Percentiles rank a stretch among this genome's conserved stretches.
Conservation (phyloP, 1,284 basidiomycete species). For the Apiotrichum gracile region DNA sequence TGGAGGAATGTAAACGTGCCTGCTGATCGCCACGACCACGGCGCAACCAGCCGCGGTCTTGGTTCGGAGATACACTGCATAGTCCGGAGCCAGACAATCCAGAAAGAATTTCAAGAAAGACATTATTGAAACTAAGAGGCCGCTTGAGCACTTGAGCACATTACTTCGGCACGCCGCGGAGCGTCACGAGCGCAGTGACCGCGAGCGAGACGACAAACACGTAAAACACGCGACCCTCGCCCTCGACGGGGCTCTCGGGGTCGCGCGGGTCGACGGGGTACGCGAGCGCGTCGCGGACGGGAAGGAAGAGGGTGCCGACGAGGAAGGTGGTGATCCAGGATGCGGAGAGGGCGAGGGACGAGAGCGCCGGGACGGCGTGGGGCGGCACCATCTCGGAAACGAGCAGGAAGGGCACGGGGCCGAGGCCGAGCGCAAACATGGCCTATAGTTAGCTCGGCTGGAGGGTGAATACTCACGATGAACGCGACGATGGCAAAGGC, state of each 20-base stretch:
- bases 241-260: slow-evolving; percentile 44
- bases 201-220: slow-evolving; percentile 56
- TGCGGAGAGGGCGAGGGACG: slow-evolving; percentile 73
- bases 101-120: no score
- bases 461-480: slow-evolving; percentile 55
- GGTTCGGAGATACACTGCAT: no score
- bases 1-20: no score
- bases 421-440: slow-evolving; percentile 83
- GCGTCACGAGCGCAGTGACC: slow-evolving; percentile 23
- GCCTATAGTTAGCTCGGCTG: slow-evolving; percentile 44
- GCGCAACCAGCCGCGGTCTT: no score
- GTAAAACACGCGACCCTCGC: slow-evolving; percentile 76
- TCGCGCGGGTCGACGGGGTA: slow-evolving; percentile 26
- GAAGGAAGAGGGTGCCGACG: slow-evolving; percentile 75
- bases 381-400: slow-evolving; percentile 81
- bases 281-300: slow-evolving; percentile 63
- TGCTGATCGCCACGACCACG: no score
- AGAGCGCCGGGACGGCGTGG: slow-evolving; percentile 75
- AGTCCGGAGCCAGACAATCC: no score
- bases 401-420: slow-evolving; percentile 86
- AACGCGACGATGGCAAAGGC: slow-evolving; percentile 75
- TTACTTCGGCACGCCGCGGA: slow-evolving; percentile 20
- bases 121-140: no score
- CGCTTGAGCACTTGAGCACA: no score
- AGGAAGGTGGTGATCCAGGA: slow-evolving; percentile 83